These are phyloP conservation scores for Thelephora terrestris DNA, from an alignment of 1,284 basidiomycete species.

Conservation along the genomic window DNA sequence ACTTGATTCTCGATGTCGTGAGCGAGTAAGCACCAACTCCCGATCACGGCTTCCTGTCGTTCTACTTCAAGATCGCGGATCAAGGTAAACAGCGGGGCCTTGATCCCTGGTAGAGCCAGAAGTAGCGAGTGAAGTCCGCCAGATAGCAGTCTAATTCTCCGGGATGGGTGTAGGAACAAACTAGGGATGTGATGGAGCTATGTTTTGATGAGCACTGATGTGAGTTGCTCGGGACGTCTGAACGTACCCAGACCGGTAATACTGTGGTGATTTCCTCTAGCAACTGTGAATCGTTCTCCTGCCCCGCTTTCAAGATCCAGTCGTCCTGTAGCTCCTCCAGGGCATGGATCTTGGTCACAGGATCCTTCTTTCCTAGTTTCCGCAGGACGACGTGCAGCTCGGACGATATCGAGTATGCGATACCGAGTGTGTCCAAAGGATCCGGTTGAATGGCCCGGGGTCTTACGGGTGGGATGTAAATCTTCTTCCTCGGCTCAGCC, in stretches of 20 bases:
- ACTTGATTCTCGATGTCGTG: conserved; percentile 69
- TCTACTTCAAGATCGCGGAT: conserved; percentile 43
- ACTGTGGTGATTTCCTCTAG: conserved; percentile 46
- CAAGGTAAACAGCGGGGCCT: conserved; percentile 48
- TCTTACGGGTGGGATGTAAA: conserved; percentile 80
- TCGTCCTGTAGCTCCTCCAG: conserved; percentile 72
- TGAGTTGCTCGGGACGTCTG: not conserved
- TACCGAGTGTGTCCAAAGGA: conserved; percentile 83
- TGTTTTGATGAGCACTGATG: not conserved
- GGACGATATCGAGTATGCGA: conserved; percentile 68
- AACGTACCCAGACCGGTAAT: conserved; percentile 84
- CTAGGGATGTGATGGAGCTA: conserved; percentile 82
- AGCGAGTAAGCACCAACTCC: conserved; percentile 70
- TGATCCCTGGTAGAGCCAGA: conserved; percentile 42
- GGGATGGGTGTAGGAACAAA: conserved; percentile 73
- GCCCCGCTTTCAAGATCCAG: conserved; percentile 53
- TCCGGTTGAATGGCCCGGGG: conserved; percentile 80
- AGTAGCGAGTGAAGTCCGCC: conserved; percentile 64
- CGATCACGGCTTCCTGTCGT: conserved; percentile 65
- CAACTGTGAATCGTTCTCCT: conserved; percentile 23
- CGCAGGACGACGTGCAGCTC: conserved; percentile 81
- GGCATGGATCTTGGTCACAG: conserved; percentile 77
- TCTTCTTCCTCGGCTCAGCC: conserved; percentile 60
- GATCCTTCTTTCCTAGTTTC: conserved; percentile 85
- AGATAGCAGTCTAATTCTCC: conserved; percentile 65